Percentiles rank a stretch among this genome's conserved stretches.
Conservation (phyloP, 192 early-diverging fungal genomes). For the Rhizophagus sp. region DNA sequence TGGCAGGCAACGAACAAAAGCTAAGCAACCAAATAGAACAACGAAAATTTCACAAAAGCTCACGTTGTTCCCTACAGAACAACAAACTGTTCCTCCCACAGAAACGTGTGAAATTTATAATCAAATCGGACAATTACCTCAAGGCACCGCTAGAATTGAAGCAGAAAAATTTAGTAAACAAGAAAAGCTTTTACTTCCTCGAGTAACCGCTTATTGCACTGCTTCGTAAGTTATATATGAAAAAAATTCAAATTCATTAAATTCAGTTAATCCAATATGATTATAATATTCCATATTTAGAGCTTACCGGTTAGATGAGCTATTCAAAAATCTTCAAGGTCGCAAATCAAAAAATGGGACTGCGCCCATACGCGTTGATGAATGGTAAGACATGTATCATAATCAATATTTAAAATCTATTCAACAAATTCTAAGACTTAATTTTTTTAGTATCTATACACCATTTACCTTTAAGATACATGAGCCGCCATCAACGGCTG, state of each 20-base stretch:
- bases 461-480: slow-evolving; percentile 50
- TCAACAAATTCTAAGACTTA: too few relatives aligned
- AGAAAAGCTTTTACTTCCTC: slow-evolving; percentile 70
- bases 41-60: slow-evolving; percentile 94
- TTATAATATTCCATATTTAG: slow-evolving; percentile 26
- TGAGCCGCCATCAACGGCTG: slow-evolving; percentile 46
- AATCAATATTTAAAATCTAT: neutral
- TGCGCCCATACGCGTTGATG: slow-evolving; percentile 77
- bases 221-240: slow-evolving; percentile 54
- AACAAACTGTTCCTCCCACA: slow-evolving; percentile 50
- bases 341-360: slow-evolving; percentile 63
- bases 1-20: neutral
- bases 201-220: slow-evolving; percentile 86
- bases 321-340: slow-evolving; percentile 75
- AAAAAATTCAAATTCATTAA: too few relatives aligned
- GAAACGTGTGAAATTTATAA: slow-evolving; percentile 66
- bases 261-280: neutral
- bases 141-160: slow-evolving; percentile 57
- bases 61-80: slow-evolving; percentile 83
- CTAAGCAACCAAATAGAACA: slow-evolving; percentile 63
- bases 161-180: slow-evolving; percentile 75
- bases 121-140: slow-evolving; percentile 68
- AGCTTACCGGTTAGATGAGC: slow-evolving; percentile 72
- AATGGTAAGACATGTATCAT: slow-evolving; percentile 53
- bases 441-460: slow-evolving; percentile 49